Evolutionary conservation across 2,329 filamentous ascomycete genomes (phyloP), one percentile per base, ranked within the genome.

Genomic region (Penicillium nordicum): DNA sequence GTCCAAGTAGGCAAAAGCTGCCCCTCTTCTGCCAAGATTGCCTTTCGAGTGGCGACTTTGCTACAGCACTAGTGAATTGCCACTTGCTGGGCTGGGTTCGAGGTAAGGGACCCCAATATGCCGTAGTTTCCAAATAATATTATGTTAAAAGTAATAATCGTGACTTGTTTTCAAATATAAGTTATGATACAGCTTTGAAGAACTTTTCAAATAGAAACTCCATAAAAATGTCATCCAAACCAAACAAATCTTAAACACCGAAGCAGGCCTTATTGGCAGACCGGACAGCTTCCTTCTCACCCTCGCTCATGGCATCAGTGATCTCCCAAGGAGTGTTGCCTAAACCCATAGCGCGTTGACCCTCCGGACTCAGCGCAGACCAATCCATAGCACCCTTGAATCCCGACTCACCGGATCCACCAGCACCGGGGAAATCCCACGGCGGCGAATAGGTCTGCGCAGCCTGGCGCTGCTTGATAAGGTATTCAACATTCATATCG

Each of bases 401-500:
- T 2, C 74, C 75, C 5, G 53, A 50, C 57, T 78, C 76, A n/a
- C 76, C 76, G 4, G 69, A 61, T 3, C 76, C 72, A 49, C 76
- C 75, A 14, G 76, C 76, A 32, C 87, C 87, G 0, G 87, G 87
- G 68, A 90, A 90, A 64, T 91, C 88, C 30, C 86, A 87, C 0
- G 81, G 83, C 0, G 87, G 87, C 0, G 80, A 83, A 5, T 91
- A 92, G 0, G 77, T 69, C 3, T 88, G 72, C 63, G 94, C 94
- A 0, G 84, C 83, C n/a, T 84, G 79, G 21, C 88, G 82, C 75
- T 96, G 91, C 16, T 84, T 80, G 1, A 75, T 80, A 1, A 93
- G 78, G 68, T 92, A 94, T 23, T 82, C 74, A 0, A 88, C 86
- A 65, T 94, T 96, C 38, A 79, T 76, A 51, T 87, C 83, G 0